Base-by-base conservation (phyloP, 2,329 filamentous ascomycete genomes). In the Fonsecaea monophora region DNA sequence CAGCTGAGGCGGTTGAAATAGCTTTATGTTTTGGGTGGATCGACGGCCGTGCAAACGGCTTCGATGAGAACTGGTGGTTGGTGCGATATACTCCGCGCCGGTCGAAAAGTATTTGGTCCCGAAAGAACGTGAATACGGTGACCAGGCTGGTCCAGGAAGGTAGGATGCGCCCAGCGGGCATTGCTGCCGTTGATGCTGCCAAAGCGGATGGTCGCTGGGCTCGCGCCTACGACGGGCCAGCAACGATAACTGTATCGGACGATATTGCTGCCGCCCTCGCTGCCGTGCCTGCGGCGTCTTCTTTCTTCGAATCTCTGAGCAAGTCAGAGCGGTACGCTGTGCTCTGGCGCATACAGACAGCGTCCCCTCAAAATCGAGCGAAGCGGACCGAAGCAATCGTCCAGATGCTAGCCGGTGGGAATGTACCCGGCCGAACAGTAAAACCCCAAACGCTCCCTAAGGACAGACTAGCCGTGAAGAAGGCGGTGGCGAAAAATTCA, bases 11-110 rank as follows among this genome's bases (percentile, higher is more conserved):
- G 0, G 79, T 89, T 18, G 83, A 88, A 72, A 76, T 80, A 38
- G 86, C 86, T 0, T 79, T 89, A 6, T 88, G 86, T 73, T 85
- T 84, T 72, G 87, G 87, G 50, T 89, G 87, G 86, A 89, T 89
- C 64, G 86, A 89, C 73, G 59, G 59, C 2, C 85, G 86, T 0
- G 85, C 86, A 71, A 80, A 80, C 1, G 79, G 80, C 55, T 74
- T 79, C 55, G 82, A 87, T 68, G 79, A 79, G 0, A 71, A 76
- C 2, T 82, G 80, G 70, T 88, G 85, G 74, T 73, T 84, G 1
- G 84, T 86, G 70, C 82, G 85, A 8, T 89, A 87, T 78, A 87
- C 86, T 1, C 86, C 86, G 1, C 85, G 87, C 4, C 81, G 83
- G 2, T 74, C 79, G 35, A 82, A 81, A 38, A 87, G 85, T 71